A percentile compares a stretch with the other conserved stretches of the same genome.
Evolutionary conservation across 345 rosid genomes (phyloP).

Genomic region (Citrus sinensis): DVS_A1.0 CM039163.1:41532501-41533000

Average conservation of each 20-base stretch:
- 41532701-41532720: slow-evolving; percentile 38
- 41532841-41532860: slow-evolving; percentile 27
- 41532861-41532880: slow-evolving; percentile 37
- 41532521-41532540: slow-evolving; percentile 72
- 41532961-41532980: not conserved
- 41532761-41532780: slow-evolving; percentile 58
- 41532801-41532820: slow-evolving; percentile 29
- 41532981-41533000: not conserved
- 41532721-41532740: slow-evolving; percentile 53
- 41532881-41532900: slow-evolving; percentile 37
- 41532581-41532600: slow-evolving; percentile 44
- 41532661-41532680: slow-evolving; percentile 47
- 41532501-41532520: slow-evolving; percentile 60
- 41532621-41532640: slow-evolving; percentile 65
- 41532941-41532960: slow-evolving; percentile 30
- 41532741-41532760: slow-evolving; percentile 45
- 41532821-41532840: slow-evolving; percentile 28
- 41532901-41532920: slow-evolving; percentile 33
- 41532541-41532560: slow-evolving; percentile 57
- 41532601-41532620: slow-evolving; percentile 49
- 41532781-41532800: slow-evolving; percentile 41
- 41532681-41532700: slow-evolving; percentile 49
- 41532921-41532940: slow-evolving; percentile 41
- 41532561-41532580: slow-evolving; percentile 52
- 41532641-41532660: slow-evolving; percentile 70